Conservation (phyloP, 2,329 filamentous ascomycete genomes). For the Hymenoscyphus fraxineus region DNA sequence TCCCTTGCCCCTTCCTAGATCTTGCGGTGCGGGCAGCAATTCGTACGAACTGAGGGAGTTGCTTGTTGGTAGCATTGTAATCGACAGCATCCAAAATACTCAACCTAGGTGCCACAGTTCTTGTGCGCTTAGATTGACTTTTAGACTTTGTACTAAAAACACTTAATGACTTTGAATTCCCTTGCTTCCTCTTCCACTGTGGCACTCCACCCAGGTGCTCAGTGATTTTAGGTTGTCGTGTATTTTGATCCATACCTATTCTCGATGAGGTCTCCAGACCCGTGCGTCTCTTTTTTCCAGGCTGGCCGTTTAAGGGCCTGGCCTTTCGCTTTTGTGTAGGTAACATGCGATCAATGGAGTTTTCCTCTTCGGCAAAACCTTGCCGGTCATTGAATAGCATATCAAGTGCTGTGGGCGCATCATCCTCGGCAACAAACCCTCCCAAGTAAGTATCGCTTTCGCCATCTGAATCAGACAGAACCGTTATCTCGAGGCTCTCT, state of each 20-base stretch:
- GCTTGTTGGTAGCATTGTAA: slow-evolving; percentile 29
- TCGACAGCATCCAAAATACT: slow-evolving; percentile 57
- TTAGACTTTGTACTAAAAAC: not conserved
- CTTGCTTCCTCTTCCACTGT: not conserved
- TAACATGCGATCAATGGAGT: slow-evolving; percentile 35
- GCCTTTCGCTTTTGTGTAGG: slow-evolving; percentile 28
- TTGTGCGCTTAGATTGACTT: not conserved
- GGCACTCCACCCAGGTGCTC: slow-evolving; percentile 22
- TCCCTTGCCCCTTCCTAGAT: slow-evolving; percentile 46
- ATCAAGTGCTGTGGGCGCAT: slow-evolving; percentile 11
- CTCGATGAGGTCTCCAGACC: slow-evolving; percentile 11
- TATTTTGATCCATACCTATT: not conserved
- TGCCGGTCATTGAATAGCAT: slow-evolving; percentile 21
- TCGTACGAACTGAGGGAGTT: slow-evolving; percentile 53
- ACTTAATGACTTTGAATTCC: not conserved
- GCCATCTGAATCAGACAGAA: slow-evolving; percentile 30
- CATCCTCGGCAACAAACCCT: slow-evolving; percentile 19
- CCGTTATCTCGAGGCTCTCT: slow-evolving; percentile 11
- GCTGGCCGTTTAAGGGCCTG: slow-evolving; percentile 3
- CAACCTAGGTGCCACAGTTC: slow-evolving; percentile 42
- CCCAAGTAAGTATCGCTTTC: slow-evolving; percentile 16
- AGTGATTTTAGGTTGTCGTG: slow-evolving; percentile 30
- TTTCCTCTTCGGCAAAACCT: slow-evolving; percentile 32
- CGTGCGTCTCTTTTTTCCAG: slow-evolving; percentile 23
- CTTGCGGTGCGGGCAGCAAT: slow-evolving; percentile 58